Conservation (phyloP, 805 yeast genomes). For the Candida sphagnicola region DNA sequence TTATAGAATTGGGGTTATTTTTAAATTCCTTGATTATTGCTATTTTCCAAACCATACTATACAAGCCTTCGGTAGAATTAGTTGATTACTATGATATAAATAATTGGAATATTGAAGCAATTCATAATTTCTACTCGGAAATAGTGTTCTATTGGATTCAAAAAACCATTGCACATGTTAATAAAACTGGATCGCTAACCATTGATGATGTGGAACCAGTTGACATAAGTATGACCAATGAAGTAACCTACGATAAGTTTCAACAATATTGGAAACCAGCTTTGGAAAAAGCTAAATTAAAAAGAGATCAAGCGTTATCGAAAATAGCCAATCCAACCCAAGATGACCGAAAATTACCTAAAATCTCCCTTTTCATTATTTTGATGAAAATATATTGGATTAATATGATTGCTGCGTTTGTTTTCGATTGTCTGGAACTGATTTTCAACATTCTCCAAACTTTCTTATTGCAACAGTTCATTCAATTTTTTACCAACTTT, state of each 20-base stretch:
- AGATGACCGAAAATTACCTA: not conserved
- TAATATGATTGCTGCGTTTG: slow-evolving; percentile 14
- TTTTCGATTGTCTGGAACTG: slow-evolving; percentile 17
- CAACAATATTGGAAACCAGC: slow-evolving; percentile 18
- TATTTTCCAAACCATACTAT: slow-evolving; percentile 12
- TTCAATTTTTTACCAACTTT: slow-evolving; percentile 42
- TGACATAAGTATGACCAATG: slow-evolving; percentile 10
- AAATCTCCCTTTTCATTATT: slow-evolving; percentile 12
- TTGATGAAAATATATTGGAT: slow-evolving; percentile 21
- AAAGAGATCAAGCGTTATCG: not conserved
- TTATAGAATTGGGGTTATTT: slow-evolving; percentile 11
- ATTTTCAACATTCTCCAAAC: slow-evolving; percentile 64
- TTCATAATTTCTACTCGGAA: slow-evolving; percentile 16
- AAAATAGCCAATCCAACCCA: slow-evolving; percentile 1
- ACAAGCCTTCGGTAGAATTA: slow-evolving; percentile 11
- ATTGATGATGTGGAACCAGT: slow-evolving; percentile 62
- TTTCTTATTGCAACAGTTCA: slow-evolving; percentile 64
- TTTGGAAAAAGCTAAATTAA: slow-evolving; percentile 9
- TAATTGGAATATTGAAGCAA: slow-evolving; percentile 23
- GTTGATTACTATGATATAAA: slow-evolving; percentile 12
- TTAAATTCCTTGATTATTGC: slow-evolving; percentile 13
- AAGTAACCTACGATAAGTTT: slow-evolving; percentile 15
- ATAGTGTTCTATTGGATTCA: slow-evolving; percentile 22
- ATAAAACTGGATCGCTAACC: slow-evolving; percentile 1
- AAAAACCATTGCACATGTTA: slow-evolving; percentile 1